These are phyloP conservation scores for Ophiostoma sp. DNA, from an alignment of 2,329 filamentous ascomycete species.

Conservation along the genomic window DNA sequence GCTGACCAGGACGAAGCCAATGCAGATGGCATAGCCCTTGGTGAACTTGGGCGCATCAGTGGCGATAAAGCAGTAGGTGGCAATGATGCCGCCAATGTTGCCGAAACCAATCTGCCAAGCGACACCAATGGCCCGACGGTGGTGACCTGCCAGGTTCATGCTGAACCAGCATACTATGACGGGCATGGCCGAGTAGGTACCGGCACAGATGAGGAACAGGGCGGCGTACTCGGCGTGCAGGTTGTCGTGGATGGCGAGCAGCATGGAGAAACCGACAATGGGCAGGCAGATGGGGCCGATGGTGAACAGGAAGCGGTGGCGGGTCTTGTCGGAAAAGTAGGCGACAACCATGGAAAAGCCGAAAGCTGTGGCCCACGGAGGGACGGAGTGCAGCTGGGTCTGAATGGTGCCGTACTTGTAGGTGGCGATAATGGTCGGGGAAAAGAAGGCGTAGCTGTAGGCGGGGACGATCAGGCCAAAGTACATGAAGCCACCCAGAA, in stretches of 20 bases:
- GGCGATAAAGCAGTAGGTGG: conserved; percentile 67
- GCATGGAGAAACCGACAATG: conserved; percentile 73
- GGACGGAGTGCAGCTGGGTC: conserved; percentile 59
- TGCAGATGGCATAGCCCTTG: conserved; percentile 74
- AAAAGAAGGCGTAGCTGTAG: conserved; percentile 77
- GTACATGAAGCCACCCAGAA: conserved; percentile 77
- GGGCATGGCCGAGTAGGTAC: conserved; percentile 85
- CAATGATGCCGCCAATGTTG: conserved; percentile 77
- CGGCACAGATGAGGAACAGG: conserved; percentile 78
- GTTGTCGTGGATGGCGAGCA: conserved; percentile 71
- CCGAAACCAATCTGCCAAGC: conserved; percentile 79
- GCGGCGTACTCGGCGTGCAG: conserved; percentile 70
- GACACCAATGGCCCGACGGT: conserved; percentile 66
- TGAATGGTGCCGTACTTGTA: conserved; percentile 63
- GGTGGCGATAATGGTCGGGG: conserved; percentile 67
- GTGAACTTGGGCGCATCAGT: conserved; percentile 68
- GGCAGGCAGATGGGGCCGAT: conserved; percentile 67
- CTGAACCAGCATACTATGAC: conserved; percentile 82
- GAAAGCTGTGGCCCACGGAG: conserved; percentile 69
- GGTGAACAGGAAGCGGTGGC: conserved; percentile 74
- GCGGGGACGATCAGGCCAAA: conserved; percentile 76
- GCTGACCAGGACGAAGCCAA: conserved; percentile 71
- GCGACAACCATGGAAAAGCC: conserved; percentile 76
- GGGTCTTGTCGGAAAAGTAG: conserved; percentile 66
- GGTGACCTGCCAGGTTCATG: conserved; percentile 75